Percentiles rank a stretch among this genome's conserved stretches.
phyloP scores from a whole-genome alignment of 1,284 basidiomycete species.

The Leccinum fallax region DNA sequence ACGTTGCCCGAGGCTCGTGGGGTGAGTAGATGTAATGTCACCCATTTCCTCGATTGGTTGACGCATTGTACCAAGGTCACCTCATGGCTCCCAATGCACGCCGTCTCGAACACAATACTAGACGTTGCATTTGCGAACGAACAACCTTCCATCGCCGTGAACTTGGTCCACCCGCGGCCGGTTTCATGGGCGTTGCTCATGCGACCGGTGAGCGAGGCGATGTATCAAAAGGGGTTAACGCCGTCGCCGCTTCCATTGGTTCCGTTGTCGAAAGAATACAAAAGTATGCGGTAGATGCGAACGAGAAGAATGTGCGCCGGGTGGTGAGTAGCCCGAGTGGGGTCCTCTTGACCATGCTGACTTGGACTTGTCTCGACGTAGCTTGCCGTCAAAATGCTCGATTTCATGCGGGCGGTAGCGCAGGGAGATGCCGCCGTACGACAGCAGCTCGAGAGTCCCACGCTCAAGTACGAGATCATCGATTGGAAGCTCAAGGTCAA shows the following conservation, averaged over 20 bases:
- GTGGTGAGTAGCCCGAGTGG: constrained; percentile 14
- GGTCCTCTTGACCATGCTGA: neutral
- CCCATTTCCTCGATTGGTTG: neutral
- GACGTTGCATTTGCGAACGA: constrained; percentile 27
- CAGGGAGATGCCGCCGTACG: constrained; percentile 6
- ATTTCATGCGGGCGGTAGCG: constrained; percentile 11
- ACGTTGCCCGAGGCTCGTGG: constrained; percentile 25
- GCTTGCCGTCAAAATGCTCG: constrained; percentile 26
- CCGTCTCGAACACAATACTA: constrained; percentile 26
- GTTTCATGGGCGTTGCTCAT: constrained; percentile 28
- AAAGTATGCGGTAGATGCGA: constrained; percentile 2
- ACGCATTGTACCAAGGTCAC: constrained; percentile 14
- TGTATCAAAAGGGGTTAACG: constrained; percentile 14
- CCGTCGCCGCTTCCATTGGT: constrained; percentile 21
- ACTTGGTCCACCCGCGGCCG: constrained; percentile 33
- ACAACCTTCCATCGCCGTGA: constrained; percentile 19
- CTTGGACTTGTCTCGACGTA: constrained; percentile 1
- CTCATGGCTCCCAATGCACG: constrained; percentile 34
- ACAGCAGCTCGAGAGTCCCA: neutral
- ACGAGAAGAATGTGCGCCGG: constrained; percentile 15
- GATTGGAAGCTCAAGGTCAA: constrained; percentile 97
- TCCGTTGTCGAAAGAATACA: constrained; percentile 27
- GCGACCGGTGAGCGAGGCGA: constrained; percentile 17
- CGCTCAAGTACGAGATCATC: constrained; percentile 89
- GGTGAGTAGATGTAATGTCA: constrained; percentile 10